Base-by-base conservation (phyloP, 208 protist genomes). In the Crithidia expoeki region DNA sequence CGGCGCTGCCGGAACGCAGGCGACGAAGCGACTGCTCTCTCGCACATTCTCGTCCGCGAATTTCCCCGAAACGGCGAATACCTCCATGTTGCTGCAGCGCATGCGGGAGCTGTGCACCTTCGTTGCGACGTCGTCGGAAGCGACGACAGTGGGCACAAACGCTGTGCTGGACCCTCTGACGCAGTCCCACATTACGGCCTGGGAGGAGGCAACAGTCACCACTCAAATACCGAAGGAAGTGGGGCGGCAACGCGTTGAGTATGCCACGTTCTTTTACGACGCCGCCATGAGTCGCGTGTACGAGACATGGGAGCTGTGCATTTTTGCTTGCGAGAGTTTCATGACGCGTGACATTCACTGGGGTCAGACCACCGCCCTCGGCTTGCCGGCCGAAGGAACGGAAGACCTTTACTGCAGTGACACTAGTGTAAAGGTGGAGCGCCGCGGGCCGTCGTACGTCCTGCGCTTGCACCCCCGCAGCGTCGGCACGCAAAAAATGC, bases 251-350 rank as follows among this genome's bases (percentile, higher is more conserved):
- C 87, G 89, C 49, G 73, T 88, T 38, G 89, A 94, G 81, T 94
- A 93, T 71, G 56, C 94, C 12, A 92, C 87, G 21, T 74, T 96
- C 30, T 96, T 88, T 80, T 69, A 80, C 56, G 89, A 96, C 64
- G 79, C 73, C 9, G 76, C 73, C 21, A 86, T 85, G 84, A 94
- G 77, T 21, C 69, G 85, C 61, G 83, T 93, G 28, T 85, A 88
- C 70, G 89, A 96, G 73, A 90, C 84, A 28, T 96, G 92, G 89
- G 89, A 96, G 72, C 52, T 96, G 21, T 92, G 80, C 68, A 57
- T 96, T 50, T 96, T 93, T 68, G 81, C 87, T 11, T 96, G 88
- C 62, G 72, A 88, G 17, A 65, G 71, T 32, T 46, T 90, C 51
- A 89, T 78, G 32, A 85, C 92, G n/a, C 82, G 92, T 21, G 86